These are phyloP conservation scores for Saccharum hybrid DNA, from an alignment of 202 grass and related monocot genomes.

Conservation along the genomic window DNA sequence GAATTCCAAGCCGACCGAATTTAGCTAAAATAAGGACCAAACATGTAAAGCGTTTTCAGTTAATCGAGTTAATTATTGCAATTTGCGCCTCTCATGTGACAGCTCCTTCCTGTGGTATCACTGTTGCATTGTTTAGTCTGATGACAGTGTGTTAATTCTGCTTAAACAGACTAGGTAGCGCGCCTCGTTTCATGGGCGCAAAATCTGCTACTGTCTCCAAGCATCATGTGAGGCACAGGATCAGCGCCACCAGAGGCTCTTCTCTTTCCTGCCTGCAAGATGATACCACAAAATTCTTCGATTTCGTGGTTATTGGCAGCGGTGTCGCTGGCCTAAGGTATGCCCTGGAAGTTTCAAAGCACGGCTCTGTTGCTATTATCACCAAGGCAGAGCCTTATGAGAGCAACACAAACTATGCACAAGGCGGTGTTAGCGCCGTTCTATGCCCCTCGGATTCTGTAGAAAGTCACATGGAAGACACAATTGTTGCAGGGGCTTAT, in stretches of 20 bases:
- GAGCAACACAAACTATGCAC: conserved; percentile 98
- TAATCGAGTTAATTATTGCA: background rate
- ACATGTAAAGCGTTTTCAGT: background rate
- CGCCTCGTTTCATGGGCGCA: conserved; percentile 39
- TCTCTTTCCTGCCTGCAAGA: conserved; percentile 54
- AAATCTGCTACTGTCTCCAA: conserved; percentile 41
- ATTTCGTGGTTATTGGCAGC: conserved; percentile 92
- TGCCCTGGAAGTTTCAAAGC: conserved; percentile 87
- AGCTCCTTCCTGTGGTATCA: background rate
- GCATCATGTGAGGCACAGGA: conserved; percentile 17
- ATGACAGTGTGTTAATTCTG: conserved; percentile 17
- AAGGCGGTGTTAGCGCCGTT: conserved; percentile 96
- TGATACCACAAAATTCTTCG: conserved; percentile 67
- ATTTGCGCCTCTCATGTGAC: background rate
- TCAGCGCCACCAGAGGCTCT: conserved; percentile 46
- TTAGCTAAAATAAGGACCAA: background rate
- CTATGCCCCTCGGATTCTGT: conserved; percentile 94
- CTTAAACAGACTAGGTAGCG: conserved; percentile 52
- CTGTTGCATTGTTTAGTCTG: conserved; percentile 19
- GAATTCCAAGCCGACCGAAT: conserved; percentile 3
- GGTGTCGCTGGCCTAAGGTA: conserved; percentile 95
- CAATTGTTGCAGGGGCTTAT: conserved; percentile 94
- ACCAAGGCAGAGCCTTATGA: conserved; percentile 95
- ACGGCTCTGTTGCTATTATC: conserved; percentile 88
- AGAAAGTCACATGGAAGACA: conserved; percentile 96